A percentile compares a stretch with the other conserved stretches of the same genome.
Evolutionary conservation across 805 yeast species (phyloP).

Genomic region (Cyberlindnera euphorbiiphila): DNA sequence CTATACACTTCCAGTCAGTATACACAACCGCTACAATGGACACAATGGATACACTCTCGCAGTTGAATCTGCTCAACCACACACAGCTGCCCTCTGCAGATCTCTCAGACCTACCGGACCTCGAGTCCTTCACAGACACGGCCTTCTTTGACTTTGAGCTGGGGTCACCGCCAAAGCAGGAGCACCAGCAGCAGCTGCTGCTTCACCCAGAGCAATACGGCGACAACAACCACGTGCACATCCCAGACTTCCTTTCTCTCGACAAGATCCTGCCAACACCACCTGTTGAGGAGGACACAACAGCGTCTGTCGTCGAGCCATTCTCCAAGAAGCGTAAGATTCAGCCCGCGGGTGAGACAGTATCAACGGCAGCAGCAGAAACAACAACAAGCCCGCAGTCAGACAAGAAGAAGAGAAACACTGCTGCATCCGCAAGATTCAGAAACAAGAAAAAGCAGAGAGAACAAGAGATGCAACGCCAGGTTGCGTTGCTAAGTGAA

Average conservation of each 20-base stretch:
- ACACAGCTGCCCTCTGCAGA: no score
- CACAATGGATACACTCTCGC: no score
- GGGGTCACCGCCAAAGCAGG: constrained; percentile 12
- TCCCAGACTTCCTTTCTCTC: no score
- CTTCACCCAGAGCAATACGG: no score
- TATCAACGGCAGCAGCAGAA: not conserved
- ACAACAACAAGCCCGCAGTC: constrained; percentile 8
- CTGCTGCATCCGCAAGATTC: constrained; percentile 65
- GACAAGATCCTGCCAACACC: not conserved
- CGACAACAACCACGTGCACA: no score
- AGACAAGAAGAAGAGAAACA: constrained; percentile 55
- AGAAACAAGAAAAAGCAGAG: constrained; percentile 57
- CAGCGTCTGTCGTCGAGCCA: no score
- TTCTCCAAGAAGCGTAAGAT: constrained; percentile 4
- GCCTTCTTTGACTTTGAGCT: constrained; percentile 26
- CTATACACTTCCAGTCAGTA: no score
- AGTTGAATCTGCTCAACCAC: no score
- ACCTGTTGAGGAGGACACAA: not conserved
- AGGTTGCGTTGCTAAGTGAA: constrained; percentile 40
- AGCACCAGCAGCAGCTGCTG: constrained; percentile 10
- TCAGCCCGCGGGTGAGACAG: no score
- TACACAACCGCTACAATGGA: no score
- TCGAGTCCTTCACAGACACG: constrained; percentile 20
- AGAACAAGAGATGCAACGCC: constrained; percentile 55
- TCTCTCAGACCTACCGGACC: constrained; percentile 8